Conservation (phyloP, 345 rosid species). For the Eucalyptus pauciflora region DNA sequence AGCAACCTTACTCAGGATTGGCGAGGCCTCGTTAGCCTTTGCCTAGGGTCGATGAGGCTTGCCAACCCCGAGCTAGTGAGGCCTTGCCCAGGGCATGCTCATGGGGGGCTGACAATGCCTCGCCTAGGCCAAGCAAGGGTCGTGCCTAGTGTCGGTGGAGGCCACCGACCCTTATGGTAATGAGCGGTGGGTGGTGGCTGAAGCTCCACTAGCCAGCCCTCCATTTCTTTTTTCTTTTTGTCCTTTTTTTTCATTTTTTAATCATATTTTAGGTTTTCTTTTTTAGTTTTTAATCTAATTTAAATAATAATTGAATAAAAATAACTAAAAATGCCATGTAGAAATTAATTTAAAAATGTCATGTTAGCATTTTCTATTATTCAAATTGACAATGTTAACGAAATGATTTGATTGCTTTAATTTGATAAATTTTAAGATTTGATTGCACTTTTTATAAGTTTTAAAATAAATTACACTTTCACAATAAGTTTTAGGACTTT, state of each 20-base stretch:
- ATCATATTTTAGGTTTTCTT: fast-evolving
- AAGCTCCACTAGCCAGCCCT: too few relatives aligned
- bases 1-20: fast-evolving
- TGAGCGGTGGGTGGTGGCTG: fast-evolving
- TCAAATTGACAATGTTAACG: too few relatives aligned
- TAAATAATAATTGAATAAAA: too few relatives aligned
- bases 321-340: too few relatives aligned
- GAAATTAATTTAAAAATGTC: too few relatives aligned
- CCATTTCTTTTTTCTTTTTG: fast-evolving
- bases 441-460: too few relatives aligned
- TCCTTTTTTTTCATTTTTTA: too few relatives aligned
- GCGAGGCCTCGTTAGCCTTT: fast-evolving
- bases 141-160: fast-evolving
- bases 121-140: fast-evolving
- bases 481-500: fast-evolving
- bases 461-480: too few relatives aligned
- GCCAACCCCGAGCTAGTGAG: fast-evolving
- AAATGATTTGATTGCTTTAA: too few relatives aligned
- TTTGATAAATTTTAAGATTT: too few relatives aligned
- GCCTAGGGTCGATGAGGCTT: too few relatives aligned
- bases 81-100: fast-evolving
- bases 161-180: fast-evolving
- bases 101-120: fast-evolving
- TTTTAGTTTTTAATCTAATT: too few relatives aligned
- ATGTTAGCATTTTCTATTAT: fast-evolving